Evolutionary conservation across 441 rosid species (phyloP).

Genomic region (Bocquillonia castaneifolia): DNA sequence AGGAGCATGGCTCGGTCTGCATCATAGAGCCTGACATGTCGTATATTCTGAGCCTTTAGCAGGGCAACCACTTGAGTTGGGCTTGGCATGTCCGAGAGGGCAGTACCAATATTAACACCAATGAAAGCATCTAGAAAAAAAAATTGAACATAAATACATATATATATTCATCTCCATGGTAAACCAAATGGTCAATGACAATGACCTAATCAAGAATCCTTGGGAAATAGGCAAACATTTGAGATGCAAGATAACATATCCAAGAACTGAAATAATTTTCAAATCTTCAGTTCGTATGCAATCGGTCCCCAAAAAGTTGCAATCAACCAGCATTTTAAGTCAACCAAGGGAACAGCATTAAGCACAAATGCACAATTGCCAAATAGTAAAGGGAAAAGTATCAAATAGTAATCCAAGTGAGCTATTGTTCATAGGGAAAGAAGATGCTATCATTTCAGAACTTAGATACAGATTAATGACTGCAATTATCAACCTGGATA

Average conservation of each 20-base stretch:
- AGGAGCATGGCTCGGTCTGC: conserved; percentile 72
- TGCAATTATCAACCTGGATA: not conserved
- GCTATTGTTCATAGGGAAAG: too few species aligned
- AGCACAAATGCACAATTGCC: too few species aligned
- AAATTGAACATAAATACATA: conserved; percentile 7
- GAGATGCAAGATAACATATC: not conserved
- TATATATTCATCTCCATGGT: not conserved
- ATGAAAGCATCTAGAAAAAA: conserved; percentile 60
- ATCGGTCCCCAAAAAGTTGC: too few species aligned
- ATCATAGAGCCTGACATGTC: conserved; percentile 73
- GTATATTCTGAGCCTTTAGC: conserved; percentile 74
- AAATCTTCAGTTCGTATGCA: too few species aligned
- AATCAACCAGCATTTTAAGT: too few species aligned
- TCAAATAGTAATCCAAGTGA: too few species aligned
- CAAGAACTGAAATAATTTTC: not conserved
- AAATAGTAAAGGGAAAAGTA: too few species aligned
- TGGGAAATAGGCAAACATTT: not conserved
- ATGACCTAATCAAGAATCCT: conserved; percentile 13
- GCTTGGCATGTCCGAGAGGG: conserved; percentile 77
- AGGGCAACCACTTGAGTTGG: conserved; percentile 79
- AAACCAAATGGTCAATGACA: conserved; percentile 5
- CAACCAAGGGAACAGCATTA: too few species aligned
- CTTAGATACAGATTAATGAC: too few species aligned
- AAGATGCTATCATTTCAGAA: too few species aligned
- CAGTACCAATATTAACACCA: conserved; percentile 88